These are phyloP conservation scores for Penicillium sp. DNA, from an alignment of 2,329 filamentous ascomycete genomes.

Conservation along the genomic window DNA sequence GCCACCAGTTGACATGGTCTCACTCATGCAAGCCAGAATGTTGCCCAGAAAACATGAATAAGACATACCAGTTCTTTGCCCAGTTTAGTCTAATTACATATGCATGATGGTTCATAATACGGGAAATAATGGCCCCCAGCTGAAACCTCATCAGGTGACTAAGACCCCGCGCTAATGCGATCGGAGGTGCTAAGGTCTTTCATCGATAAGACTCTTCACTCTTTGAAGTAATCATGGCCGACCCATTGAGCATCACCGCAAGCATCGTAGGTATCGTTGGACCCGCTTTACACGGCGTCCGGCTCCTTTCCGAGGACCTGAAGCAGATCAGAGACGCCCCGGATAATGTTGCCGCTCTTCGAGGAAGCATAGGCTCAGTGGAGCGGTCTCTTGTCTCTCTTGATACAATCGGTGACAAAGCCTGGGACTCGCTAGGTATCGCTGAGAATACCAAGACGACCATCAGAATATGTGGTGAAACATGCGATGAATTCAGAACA, in stretches of 20 bases:
- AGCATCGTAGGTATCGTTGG: slow-evolving; percentile 6
- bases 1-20: neutral
- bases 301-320: slow-evolving; percentile 8
- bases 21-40: neutral
- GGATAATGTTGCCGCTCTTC: neutral
- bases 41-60: neutral
- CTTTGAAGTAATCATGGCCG: neutral
- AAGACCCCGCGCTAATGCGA: neutral
- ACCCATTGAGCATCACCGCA: slow-evolving; percentile 6
- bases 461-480: neutral
- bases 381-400: slow-evolving; percentile 4
- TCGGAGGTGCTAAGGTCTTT: neutral
- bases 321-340: slow-evolving; percentile 11
- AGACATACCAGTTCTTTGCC: neutral
- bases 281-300: slow-evolving; percentile 7
- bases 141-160: slow-evolving; percentile 1
- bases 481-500: slow-evolving; percentile 4
- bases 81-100: neutral
- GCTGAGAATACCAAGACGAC: neutral
- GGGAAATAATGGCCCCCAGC: neutral
- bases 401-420: neutral
- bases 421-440: slow-evolving; percentile 1
- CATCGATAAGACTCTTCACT: neutral
- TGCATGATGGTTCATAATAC: neutral
- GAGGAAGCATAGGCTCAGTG: slow-evolving; percentile 2